Conservation (phyloP, 345 rosid species). For the Crucihimalaya himalaica region DNA sequence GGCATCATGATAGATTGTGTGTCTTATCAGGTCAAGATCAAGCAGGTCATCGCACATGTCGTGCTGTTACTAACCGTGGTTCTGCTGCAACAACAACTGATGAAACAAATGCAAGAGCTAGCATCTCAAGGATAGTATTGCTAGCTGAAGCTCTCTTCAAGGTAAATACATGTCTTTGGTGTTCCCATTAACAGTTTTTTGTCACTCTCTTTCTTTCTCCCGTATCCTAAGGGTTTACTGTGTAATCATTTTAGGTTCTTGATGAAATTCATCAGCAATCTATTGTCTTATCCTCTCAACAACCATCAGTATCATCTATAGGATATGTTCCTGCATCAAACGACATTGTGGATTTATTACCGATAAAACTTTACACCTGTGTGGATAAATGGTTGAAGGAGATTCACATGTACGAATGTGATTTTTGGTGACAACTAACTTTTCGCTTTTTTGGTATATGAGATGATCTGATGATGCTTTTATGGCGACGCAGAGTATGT, state of each 20-base stretch:
- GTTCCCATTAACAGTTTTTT: background rate
- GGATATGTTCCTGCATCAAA: conserved; percentile 96
- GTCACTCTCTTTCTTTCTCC: background rate
- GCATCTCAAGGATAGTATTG: conserved; percentile 97
- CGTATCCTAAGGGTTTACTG: conserved; percentile 40
- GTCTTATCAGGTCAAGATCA: conserved; percentile 87
- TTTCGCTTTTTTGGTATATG: background rate
- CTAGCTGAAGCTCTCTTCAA: conserved; percentile 97
- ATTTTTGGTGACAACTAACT: background rate
- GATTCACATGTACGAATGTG: conserved; percentile 77
- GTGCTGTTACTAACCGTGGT: conserved; percentile 51
- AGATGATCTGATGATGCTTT: conserved; percentile 26
- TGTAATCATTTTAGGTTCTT: conserved; percentile 65
- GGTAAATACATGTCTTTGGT: conserved; percentile 44
- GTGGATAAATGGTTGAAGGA: conserved; percentile 98
- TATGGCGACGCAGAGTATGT: conserved; percentile 69
- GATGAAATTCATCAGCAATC: conserved; percentile 99
- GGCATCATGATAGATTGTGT: conserved; percentile 91
- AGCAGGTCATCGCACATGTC: conserved; percentile 81
- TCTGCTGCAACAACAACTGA: conserved; percentile 45
- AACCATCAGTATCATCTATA: conserved; percentile 78
- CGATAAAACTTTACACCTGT: conserved; percentile 62
- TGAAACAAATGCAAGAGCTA: conserved; percentile 80
- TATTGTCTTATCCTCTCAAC: conserved; percentile 84
- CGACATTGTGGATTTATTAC: conserved; percentile 85